A percentile compares a stretch with the other conserved stretches of the same genome.
Evolutionary conservation across 768 basidiomycete species (phyloP).

Genomic region (Amanita muscaria): DNA sequence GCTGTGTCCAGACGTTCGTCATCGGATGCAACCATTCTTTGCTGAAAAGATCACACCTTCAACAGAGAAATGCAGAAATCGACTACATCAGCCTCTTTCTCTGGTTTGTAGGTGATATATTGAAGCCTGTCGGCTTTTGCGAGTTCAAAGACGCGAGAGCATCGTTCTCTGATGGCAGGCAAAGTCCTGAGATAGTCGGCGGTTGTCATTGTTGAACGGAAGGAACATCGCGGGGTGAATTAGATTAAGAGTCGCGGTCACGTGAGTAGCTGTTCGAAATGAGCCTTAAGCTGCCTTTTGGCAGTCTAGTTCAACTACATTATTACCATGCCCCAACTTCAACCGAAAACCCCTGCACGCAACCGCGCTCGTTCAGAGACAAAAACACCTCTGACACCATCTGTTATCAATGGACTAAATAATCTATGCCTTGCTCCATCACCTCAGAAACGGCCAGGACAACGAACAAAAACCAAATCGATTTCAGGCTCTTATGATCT

Average conservation of each 20-base stretch:
- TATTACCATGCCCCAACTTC: slow-evolving; percentile 4
- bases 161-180: slow-evolving; percentile 85
- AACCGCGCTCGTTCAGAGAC: slow-evolving; percentile 39
- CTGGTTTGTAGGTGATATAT: slow-evolving; percentile 81
- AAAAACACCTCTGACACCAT: slow-evolving; percentile 43
- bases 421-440: slow-evolving; percentile 32
- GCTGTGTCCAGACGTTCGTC: slow-evolving; percentile 24
- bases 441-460: slow-evolving; percentile 19
- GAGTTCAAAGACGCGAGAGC: slow-evolving; percentile 66
- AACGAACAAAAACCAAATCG: slow-evolving; percentile 21
- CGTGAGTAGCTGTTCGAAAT: slow-evolving; percentile 1
- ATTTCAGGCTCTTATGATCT: slow-evolving; percentile 33
- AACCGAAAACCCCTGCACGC: slow-evolving; percentile 42
- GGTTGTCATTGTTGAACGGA: slow-evolving; percentile 14
- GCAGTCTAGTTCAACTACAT: not conserved
- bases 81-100: slow-evolving; percentile 60
- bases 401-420: slow-evolving; percentile 31
- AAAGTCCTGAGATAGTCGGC: slow-evolving; percentile 75
- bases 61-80: slow-evolving; percentile 74
- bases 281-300: no score
- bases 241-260: not conserved
- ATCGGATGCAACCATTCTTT: no score
- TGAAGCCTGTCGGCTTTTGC: slow-evolving; percentile 67
- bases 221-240: no score
- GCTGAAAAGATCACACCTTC: slow-evolving; percentile 37